These are phyloP conservation scores for Penicillium palitans DNA, from an alignment of 2,329 filamentous ascomycete species.

Conservation along the genomic window DNA sequence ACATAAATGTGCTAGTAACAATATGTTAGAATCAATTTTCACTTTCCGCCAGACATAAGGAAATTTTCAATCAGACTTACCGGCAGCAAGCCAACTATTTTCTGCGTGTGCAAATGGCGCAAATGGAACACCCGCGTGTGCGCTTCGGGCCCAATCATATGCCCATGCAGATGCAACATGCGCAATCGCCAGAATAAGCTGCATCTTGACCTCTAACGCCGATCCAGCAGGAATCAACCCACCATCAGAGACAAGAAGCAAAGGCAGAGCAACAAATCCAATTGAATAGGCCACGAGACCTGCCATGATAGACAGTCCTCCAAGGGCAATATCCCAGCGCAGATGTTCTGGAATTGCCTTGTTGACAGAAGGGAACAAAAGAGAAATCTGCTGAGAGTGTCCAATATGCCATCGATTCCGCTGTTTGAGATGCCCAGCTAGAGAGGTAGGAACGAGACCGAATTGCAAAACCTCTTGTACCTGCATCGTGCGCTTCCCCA, in stretches of 20 bases:
- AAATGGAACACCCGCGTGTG: conserved; percentile 24
- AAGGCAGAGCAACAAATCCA: conserved; percentile 22
- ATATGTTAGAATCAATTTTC: not conserved
- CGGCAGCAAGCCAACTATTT: conserved; percentile 30
- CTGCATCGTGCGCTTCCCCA: conserved; percentile 32
- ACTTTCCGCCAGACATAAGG: not conserved
- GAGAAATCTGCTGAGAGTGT: conserved; percentile 28
- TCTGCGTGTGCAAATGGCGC: conserved; percentile 29
- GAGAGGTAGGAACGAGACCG: conserved; percentile 37
- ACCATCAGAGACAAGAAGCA: conserved; percentile 19
- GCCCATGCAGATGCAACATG: conserved; percentile 23
- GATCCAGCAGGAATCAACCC: conserved; percentile 17
- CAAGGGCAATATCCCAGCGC: conserved; percentile 23
- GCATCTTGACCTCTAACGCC: conserved; percentile 8
- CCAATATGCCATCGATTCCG: conserved; percentile 42
- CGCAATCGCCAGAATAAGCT: conserved; percentile 15
- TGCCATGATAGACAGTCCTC: conserved; percentile 25
- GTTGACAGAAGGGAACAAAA: conserved; percentile 13
- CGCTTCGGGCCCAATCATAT: conserved; percentile 24
- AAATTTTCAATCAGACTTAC: conserved; percentile 17
- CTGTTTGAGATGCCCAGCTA: conserved; percentile 38
- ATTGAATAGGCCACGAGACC: conserved; percentile 19
- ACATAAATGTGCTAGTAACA: conserved; percentile 23
- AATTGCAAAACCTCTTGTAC: conserved; percentile 37
- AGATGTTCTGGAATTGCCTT: conserved; percentile 12